Conservation (phyloP, 257 asterid genomes). For the Nicotiana otophora region DNA sequence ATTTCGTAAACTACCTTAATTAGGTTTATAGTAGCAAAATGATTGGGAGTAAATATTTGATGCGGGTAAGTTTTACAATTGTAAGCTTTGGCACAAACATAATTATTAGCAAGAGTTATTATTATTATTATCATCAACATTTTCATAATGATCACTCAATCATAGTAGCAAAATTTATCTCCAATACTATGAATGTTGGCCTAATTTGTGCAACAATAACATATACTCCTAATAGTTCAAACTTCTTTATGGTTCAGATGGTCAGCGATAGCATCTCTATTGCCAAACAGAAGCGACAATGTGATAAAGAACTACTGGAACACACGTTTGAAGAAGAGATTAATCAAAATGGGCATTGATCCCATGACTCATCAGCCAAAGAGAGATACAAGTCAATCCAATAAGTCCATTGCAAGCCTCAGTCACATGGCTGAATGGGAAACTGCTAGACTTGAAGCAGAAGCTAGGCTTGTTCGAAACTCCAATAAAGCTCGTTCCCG, state of each 20-base stretch:
- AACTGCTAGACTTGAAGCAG: conserved; percentile 32
- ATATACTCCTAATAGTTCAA: neutral
- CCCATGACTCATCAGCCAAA: conserved; percentile 25
- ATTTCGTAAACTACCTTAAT: no score
- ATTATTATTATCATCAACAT: no score
- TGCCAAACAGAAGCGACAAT: conserved; percentile 27
- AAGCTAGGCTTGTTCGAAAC: conserved; percentile 20
- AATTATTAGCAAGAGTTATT: no score
- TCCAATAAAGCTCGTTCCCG: no score
- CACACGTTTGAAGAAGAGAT: conserved; percentile 25
- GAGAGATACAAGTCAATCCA: neutral
- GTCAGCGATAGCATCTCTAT: conserved; percentile 22
- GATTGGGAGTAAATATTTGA: no score
- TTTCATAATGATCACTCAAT: no score
- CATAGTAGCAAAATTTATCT: no score
- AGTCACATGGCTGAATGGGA: conserved; percentile 36
- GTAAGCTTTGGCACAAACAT: no score
- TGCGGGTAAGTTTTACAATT: no score
- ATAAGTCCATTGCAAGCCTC: conserved; percentile 17
- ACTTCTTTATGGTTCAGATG: conserved; percentile 10
- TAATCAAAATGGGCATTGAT: conserved; percentile 26
- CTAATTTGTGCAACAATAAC: neutral
- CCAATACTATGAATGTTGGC: no score
- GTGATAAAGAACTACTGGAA: conserved; percentile 30
- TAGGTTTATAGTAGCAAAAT: no score